Evolutionary conservation across 164 flowering plant genomes (phyloP).

Genomic region (Saururus chinensis): DNA sequence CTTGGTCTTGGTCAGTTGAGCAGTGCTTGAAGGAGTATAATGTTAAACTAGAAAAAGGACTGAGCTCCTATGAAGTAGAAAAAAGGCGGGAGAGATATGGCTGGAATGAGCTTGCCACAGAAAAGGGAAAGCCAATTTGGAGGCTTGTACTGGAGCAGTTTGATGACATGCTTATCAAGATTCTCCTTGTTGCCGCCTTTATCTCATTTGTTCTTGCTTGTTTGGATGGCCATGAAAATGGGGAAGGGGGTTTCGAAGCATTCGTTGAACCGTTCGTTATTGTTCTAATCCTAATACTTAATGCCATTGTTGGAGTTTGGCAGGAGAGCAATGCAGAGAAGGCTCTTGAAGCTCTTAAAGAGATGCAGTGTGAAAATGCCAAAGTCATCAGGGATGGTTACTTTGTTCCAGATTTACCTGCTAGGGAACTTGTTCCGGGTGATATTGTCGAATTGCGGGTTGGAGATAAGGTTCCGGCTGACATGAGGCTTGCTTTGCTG

Average conservation of each 20-base stretch:
- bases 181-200: constrained; percentile 67
- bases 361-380: constrained; percentile 72
- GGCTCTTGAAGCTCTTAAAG: constrained; percentile 85
- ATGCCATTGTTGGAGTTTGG: constrained; percentile 92
- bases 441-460: constrained; percentile 77
- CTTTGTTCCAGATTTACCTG: constrained; percentile 61
- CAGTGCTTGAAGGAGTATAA: constrained; percentile 68
- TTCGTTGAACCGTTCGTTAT: constrained; percentile 86
- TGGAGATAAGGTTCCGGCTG: constrained; percentile 89
- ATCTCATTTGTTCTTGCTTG: constrained; percentile 66
- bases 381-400: constrained; percentile 75
- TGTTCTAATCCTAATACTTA: constrained; percentile 58
- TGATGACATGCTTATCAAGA: constrained; percentile 80
- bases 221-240: constrained; percentile 38
- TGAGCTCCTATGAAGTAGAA: constrained; percentile 59
- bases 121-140: constrained; percentile 82
- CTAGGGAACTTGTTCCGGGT: constrained; percentile 81
- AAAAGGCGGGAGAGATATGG: constrained; percentile 49
- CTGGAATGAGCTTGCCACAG: constrained; percentile 77
- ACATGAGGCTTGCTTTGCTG: constrained; percentile 65
- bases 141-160: constrained; percentile 67
- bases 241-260: constrained; percentile 48
- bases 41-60: constrained; percentile 65
- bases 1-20: constrained; percentile 84
- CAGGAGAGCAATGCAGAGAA: constrained; percentile 87